These are phyloP conservation scores for Hortiboletus flavorubellus DNA, from an alignment of 768 basidiomycete genomes.

Conservation along the genomic window DNA sequence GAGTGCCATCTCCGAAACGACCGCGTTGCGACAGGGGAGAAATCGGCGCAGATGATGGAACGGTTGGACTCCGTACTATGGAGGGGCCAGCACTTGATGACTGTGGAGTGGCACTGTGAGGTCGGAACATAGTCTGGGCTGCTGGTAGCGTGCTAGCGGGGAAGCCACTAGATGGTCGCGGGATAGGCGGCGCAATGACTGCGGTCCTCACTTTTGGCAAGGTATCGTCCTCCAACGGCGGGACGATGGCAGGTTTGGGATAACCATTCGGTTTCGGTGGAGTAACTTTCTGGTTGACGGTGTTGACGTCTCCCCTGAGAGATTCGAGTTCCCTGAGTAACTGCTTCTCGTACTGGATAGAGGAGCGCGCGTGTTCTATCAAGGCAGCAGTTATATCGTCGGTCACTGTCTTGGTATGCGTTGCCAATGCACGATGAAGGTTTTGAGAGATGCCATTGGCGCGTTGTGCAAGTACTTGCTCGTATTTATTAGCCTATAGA, in stretches of 20 bases:
- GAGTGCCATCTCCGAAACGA: constrained; percentile 68
- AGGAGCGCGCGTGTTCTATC: constrained; percentile 89
- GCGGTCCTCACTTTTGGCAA: constrained; percentile 26
- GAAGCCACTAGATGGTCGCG: constrained; percentile 20
- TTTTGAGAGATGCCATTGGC: constrained; percentile 93
- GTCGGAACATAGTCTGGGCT: constrained; percentile 25
- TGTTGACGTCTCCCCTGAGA: constrained; percentile 69
- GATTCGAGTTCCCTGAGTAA: constrained; percentile 85
- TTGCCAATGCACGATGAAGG: constrained; percentile 79
- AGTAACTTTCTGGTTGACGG: constrained; percentile 58
- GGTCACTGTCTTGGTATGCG: constrained; percentile 82
- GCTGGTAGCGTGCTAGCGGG: constrained; percentile 13
- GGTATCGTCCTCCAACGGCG: constrained; percentile 60
- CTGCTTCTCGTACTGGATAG: constrained; percentile 89
- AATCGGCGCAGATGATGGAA: constrained; percentile 29
- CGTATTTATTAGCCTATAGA: constrained; percentile 82
- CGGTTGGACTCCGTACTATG: constrained; percentile 17
- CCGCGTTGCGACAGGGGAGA: constrained; percentile 58
- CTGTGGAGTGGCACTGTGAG: constrained; percentile 39
- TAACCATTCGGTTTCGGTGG: constrained; percentile 45
- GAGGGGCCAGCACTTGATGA: constrained; percentile 59
- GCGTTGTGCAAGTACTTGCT: constrained; percentile 78
- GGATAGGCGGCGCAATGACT: constrained; percentile 22
- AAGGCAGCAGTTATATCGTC: constrained; percentile 89
- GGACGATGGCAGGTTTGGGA: constrained; percentile 60